Conservation (phyloP, 2,329 filamentous ascomycete species). For the Claviceps sp. region DNA sequence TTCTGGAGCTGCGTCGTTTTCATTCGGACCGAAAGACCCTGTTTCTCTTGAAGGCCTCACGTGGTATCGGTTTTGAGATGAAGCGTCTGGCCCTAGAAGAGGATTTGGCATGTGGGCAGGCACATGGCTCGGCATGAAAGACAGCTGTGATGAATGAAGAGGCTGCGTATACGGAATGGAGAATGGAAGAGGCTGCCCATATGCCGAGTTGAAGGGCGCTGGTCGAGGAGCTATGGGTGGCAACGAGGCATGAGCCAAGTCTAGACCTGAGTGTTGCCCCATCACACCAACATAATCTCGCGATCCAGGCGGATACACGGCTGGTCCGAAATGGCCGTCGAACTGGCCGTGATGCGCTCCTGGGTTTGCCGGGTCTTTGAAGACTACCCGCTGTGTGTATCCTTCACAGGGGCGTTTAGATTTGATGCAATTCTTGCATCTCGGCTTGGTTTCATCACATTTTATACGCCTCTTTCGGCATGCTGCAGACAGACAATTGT, state of each 20-base stretch:
- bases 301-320: conserved; percentile 29
- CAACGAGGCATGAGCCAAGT: conserved; percentile 25
- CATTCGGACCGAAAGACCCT: neutral
- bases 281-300: conserved; percentile 14
- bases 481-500: conserved; percentile 34
- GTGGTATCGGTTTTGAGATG: conserved; percentile 2
- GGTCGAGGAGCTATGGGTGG: conserved; percentile 40
- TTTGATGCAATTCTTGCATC: conserved; percentile 74
- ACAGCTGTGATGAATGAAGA: neutral
- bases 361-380: conserved; percentile 48
- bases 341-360: conserved; percentile 29
- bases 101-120: conserved; percentile 11
- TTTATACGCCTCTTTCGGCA: conserved; percentile 94
- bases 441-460: conserved; percentile 80
- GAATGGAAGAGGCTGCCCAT: conserved; percentile 6
- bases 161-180: conserved; percentile 1
- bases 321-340: conserved; percentile 31
- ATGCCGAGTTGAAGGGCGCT: conserved; percentile 17
- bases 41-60: neutral
- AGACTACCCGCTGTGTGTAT: conserved; percentile 68
- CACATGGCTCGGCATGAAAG: conserved; percentile 1
- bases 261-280: conserved; percentile 16
- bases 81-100: conserved; percentile 6
- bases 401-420: conserved; percentile 75
- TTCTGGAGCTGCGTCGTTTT: conserved; percentile 5